phyloP scores from a whole-genome alignment of 116 monocot genomes.

The Thalassia testudinum region DNA sequence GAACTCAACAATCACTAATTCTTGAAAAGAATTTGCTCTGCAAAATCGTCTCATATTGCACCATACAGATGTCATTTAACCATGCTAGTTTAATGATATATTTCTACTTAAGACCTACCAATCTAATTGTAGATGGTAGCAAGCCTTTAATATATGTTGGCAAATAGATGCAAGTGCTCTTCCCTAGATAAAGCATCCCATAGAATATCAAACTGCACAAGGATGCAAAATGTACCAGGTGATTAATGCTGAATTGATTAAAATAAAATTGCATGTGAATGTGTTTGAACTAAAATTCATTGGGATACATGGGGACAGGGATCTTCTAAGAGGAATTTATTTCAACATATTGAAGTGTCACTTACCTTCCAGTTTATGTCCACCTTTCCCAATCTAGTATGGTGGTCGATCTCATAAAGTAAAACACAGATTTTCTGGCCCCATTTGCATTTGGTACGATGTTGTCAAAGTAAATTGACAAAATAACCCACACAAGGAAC shows the following conservation, averaged over 20 bases:
- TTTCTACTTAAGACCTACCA: too few species aligned
- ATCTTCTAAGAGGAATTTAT: constrained; percentile 42
- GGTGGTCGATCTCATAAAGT: constrained; percentile 55
- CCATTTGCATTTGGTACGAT: constrained; percentile 69
- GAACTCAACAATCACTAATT: too few species aligned
- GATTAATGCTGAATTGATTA: too few species aligned
- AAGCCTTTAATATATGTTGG: constrained; percentile 80
- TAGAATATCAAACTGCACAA: constrained; percentile 76
- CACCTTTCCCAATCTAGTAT: constrained; percentile 82
- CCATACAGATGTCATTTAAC: too few species aligned
- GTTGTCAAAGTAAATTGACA: constrained; percentile 89
- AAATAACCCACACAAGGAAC: constrained; percentile 67
- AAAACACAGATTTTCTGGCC: constrained; percentile 66
- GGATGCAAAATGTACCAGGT: not conserved
- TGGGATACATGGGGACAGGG: constrained; percentile 59
- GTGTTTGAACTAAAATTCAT: constrained; percentile 69
- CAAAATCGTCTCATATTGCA: too few species aligned
- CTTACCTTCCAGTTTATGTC: constrained; percentile 57
- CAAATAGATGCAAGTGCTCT: constrained; percentile 73
- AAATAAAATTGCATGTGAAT: constrained; percentile 46
- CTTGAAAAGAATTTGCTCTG: too few species aligned
- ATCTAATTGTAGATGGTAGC: constrained; percentile 49
- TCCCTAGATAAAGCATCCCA: constrained; percentile 79
- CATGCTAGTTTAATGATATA: too few species aligned
- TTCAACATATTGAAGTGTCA: constrained; percentile 11